These are phyloP conservation scores for Fagopyrum homotropicum DNA, from an alignment of 148 eudicot genomes.

Conservation along the genomic window DNA sequence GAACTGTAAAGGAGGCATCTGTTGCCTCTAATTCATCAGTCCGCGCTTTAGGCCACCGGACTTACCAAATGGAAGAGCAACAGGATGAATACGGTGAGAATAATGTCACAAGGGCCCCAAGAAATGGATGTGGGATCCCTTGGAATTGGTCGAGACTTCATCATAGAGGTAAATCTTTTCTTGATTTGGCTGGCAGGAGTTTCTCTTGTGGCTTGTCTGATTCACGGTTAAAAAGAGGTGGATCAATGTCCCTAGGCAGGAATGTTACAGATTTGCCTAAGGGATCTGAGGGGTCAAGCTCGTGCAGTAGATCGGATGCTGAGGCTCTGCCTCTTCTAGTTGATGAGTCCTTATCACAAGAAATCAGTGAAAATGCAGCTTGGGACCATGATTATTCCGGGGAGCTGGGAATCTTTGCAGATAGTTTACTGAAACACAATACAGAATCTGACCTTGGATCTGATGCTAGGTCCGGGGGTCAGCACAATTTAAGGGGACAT, in stretches of 20 bases:
- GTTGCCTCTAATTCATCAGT: conserved; percentile 85
- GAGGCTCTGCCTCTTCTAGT: conserved; percentile 73
- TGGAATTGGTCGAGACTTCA: conserved; percentile 93
- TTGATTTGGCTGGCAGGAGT: conserved; percentile 92
- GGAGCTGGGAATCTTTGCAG: conserved; percentile 80
- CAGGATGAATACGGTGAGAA: conserved; percentile 36
- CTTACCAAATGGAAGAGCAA: conserved; percentile 26
- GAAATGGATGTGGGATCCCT: conserved; percentile 85
- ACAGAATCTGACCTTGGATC: conserved; percentile 73
- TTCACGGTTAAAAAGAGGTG: conserved; percentile 51
- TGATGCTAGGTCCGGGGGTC: conserved; percentile 53
- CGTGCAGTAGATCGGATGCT: conserved; percentile 47
- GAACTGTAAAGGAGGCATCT: conserved; percentile 45
- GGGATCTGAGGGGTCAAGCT: conserved; percentile 50
- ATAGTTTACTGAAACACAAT: conserved; percentile 58
- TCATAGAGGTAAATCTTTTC: conserved; percentile 72
- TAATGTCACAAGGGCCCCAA: conserved; percentile 54
- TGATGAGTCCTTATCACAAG: conserved; percentile 62
- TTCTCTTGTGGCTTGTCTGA: conserved; percentile 92
- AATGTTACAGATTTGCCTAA: conserved; percentile 33
- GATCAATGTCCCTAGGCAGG: conserved; percentile 30
- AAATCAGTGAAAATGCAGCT: conserved; percentile 54
- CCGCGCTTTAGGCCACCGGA: conserved; percentile 37
- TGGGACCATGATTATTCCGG: conserved; percentile 96
- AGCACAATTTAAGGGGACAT: conserved; percentile 30